Conservation (phyloP, 805 yeast species). For the Candida cerambycidarum region DNA sequence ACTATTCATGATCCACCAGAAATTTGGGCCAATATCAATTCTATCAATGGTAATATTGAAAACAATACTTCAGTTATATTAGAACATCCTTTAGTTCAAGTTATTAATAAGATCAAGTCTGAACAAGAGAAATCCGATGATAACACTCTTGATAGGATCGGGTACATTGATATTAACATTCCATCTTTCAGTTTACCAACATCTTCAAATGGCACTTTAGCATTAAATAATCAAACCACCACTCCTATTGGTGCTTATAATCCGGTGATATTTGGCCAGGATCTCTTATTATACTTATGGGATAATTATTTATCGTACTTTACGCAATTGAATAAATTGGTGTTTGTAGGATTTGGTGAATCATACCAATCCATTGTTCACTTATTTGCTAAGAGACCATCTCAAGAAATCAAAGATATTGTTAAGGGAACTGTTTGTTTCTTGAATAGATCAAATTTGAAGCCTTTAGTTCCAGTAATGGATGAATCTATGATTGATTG, state of each 20-base stretch:
- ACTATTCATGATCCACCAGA: constrained; percentile 90
- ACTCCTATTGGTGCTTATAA: constrained; percentile 44
- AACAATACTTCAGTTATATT: constrained; percentile 69
- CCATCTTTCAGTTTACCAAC: constrained; percentile 54
- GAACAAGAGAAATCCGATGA: constrained; percentile 26
- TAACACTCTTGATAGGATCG: constrained; percentile 41
- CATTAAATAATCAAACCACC: constrained; percentile 15
- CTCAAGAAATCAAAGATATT: constrained; percentile 51
- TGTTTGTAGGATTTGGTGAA: constrained; percentile 87
- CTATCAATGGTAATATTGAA: constrained; percentile 75
- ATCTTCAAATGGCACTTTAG: constrained; percentile 27
- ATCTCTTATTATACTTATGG: constrained; percentile 78
- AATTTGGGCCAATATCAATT: constrained; percentile 84
- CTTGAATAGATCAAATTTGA: constrained; percentile 64
- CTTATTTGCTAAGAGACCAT: constrained; percentile 75
- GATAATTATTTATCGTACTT: constrained; percentile 85
- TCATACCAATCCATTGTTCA: constrained; percentile 86
- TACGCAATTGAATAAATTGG: constrained; percentile 59
- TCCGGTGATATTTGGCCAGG: constrained; percentile 70
- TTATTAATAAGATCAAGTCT: constrained; percentile 55
- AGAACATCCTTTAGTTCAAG: constrained; percentile 63
- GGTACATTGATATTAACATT: constrained; percentile 79
- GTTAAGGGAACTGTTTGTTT: constrained; percentile 72
- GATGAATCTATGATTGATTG: constrained; percentile 91
- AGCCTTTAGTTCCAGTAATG: constrained; percentile 79